A percentile compares a stretch with the other conserved stretches of the same genome.
These are phyloP conservation scores for Antarctomyces pellizariae DNA, from an alignment of 495 filamentous ascomycete genomes.

Conservation along the genomic window DNA sequence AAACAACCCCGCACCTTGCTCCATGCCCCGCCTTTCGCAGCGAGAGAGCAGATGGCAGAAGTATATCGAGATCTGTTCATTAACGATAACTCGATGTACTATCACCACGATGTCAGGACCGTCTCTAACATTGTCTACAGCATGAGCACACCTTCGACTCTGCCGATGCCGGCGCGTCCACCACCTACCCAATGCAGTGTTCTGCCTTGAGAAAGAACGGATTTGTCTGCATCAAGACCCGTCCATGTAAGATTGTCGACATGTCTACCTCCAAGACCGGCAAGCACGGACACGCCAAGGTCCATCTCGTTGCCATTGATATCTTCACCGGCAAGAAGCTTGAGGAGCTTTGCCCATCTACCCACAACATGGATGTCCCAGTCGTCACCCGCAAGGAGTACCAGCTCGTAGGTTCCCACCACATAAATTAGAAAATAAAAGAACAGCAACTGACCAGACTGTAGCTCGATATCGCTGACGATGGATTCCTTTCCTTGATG, in stretches of 20 bases:
- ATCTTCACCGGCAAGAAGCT: slow-evolving; percentile 99
- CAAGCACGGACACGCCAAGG: slow-evolving; percentile 99
- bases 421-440: slow-evolving; percentile 1
- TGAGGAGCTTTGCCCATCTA: slow-evolving; percentile 96
- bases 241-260: slow-evolving; percentile 99
- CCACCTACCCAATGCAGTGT: slow-evolving; percentile 94
- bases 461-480: slow-evolving; percentile 71
- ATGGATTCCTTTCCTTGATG: slow-evolving; percentile 81
- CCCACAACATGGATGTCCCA: slow-evolving; percentile 99
- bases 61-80: slow-evolving; percentile 2
- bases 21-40: no score
- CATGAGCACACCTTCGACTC: slow-evolving; percentile 82
- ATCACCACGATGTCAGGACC: slow-evolving; percentile 2
- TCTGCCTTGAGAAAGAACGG: slow-evolving; percentile 98
- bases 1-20: slow-evolving; percentile 15
- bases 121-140: slow-evolving; percentile 19
- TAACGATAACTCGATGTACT: slow-evolving; percentile 1
- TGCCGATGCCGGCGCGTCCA: slow-evolving; percentile 81
- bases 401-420: slow-evolving; percentile 49
- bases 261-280: slow-evolving; percentile 99
- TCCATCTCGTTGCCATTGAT: slow-evolving; percentile 87
- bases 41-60: no score
- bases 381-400: slow-evolving; percentile 75
- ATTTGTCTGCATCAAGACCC: slow-evolving; percentile 87
- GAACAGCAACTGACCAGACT: no score